Conservation (phyloP, 2,329 filamentous ascomycete genomes). For the Rutstroemia sydowiana region DNA sequence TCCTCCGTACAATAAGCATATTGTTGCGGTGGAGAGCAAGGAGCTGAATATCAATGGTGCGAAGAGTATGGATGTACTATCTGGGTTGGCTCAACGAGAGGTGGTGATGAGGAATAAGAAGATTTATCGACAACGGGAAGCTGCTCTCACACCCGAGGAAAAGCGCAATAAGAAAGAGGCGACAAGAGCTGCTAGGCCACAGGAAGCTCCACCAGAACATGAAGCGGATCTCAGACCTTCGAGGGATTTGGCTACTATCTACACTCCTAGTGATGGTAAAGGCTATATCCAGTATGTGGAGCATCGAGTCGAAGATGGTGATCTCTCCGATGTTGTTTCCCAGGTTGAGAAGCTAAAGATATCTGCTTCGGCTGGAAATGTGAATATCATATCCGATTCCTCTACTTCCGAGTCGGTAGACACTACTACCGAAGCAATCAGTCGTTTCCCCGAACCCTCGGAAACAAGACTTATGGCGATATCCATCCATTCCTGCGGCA, state of each 20-base stretch:
- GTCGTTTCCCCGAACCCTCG: neutral
- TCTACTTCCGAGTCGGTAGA: neutral
- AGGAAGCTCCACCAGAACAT: conserved; percentile 5
- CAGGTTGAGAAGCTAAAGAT: conserved; percentile 45
- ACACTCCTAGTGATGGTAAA: conserved; percentile 52
- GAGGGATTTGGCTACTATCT: conserved; percentile 43
- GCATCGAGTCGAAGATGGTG: conserved; percentile 64
- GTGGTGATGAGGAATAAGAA: conserved; percentile 79
- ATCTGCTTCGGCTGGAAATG: conserved; percentile 3
- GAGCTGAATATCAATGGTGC: conserved; percentile 83
- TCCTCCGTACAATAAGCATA: conserved; percentile 74
- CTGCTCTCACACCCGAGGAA: conserved; percentile 6
- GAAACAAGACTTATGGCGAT: conserved; percentile 64
- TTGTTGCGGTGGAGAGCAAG: conserved; percentile 85
- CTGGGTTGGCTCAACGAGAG: conserved; percentile 66
- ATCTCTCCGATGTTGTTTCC: conserved; percentile 59
- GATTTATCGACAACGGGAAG: conserved; percentile 45
- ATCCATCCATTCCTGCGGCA: conserved; percentile 94
- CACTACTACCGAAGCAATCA: neutral
- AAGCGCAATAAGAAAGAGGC: neutral
- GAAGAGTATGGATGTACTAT: conserved; percentile 74
- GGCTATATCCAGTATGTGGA: conserved; percentile 73
- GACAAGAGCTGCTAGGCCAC: conserved; percentile 18
- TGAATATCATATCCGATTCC: conserved; percentile 1
- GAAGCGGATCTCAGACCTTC: conserved; percentile 43